These are phyloP conservation scores for Macadamia tetraphylla DNA, from an alignment of 164 flowering plant genomes.

Conservation along the genomic window DNA sequence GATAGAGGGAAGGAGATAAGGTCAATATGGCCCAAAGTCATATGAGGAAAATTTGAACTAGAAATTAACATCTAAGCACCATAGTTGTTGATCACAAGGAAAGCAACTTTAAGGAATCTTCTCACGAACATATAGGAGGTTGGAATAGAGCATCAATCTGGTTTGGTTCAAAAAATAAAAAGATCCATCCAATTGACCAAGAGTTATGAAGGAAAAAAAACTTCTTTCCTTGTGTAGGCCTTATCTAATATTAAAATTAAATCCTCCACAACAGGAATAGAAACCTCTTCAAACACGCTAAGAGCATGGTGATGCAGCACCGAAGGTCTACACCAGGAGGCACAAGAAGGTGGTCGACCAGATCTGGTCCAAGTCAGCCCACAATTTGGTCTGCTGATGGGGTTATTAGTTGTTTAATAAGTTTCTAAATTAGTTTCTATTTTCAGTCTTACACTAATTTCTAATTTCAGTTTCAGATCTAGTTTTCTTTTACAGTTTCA, in stretches of 20 bases:
- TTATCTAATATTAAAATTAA: conserved; percentile 65
- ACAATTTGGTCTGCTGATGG: too few relatives aligned
- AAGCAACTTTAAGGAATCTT: conserved; percentile 58
- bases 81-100: background rate
- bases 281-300: conserved; percentile 85
- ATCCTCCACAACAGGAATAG: conserved; percentile 82
- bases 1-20: conserved; percentile 77
- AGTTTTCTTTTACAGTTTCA: too few relatives aligned
- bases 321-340: too few relatives aligned
- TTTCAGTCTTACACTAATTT: too few relatives aligned
- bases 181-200: background rate
- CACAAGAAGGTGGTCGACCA: too few relatives aligned
- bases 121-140: conserved; percentile 78
- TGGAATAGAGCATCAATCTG: conserved; percentile 62
- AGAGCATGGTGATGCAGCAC: conserved; percentile 33
- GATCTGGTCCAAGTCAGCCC: too few relatives aligned
- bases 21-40: conserved; percentile 48
- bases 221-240: conserved; percentile 50
- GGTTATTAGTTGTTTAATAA: too few relatives aligned
- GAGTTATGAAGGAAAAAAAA: conserved; percentile 6
- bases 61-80: background rate
- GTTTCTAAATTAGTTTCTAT: too few relatives aligned
- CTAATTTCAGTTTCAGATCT: too few relatives aligned
- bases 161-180: too few relatives aligned
- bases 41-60: background rate